Base-by-base conservation (phyloP, 129 eudicot species). In the Centaurea solstitialis region DNA sequence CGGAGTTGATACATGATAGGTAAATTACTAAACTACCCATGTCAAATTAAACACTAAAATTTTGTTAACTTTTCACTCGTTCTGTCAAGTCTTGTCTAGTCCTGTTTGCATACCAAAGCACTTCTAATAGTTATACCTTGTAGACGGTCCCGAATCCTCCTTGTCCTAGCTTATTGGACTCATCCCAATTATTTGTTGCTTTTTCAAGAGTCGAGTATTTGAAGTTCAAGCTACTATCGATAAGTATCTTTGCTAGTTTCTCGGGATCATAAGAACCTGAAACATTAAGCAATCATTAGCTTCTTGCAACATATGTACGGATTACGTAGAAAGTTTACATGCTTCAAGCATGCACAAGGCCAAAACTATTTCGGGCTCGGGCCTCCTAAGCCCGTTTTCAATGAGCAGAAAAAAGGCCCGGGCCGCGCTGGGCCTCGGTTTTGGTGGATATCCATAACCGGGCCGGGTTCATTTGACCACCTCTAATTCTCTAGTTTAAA, bases 141-240 rank as follows among this genome's bases (percentile, higher is more conserved):
- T 94, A 94, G 61, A 94, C 97, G 12, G 96, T 90, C 53, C 98
- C 98, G 70, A 89, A 93, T 83, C 98, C 98, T 47, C 98, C 97
- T 79, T 90, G 92, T 72, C 98, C 98, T 13, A 94, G 90, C 85
- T 94, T 94, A 85, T 94, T 92, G 43, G 95, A 91, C 39, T 87
- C 93, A 7, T 89, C 85, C 85, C 93, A 94, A 23, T 87, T 78
- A 62, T 73, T 88, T 0, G 98, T 94, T 0, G 98, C 97, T 77
- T 88, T 92, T 83, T 92, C 97, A 53, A 92, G 66, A 64, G 94
- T 88, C 2, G 94, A 90, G 85, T 90, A 92, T 80, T 92, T 92
- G 85, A 92, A 92, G 88, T 92, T 90, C 80, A 90, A 86, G 88
- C 90, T 90, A 79, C 89, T 92, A 45, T 90, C 90, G 45, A 40